Evolutionary conservation across 2,329 filamentous ascomycete species (phyloP), one percentile per base, ranked within the genome.

Genomic region (Ilyonectria robusta): DNA sequence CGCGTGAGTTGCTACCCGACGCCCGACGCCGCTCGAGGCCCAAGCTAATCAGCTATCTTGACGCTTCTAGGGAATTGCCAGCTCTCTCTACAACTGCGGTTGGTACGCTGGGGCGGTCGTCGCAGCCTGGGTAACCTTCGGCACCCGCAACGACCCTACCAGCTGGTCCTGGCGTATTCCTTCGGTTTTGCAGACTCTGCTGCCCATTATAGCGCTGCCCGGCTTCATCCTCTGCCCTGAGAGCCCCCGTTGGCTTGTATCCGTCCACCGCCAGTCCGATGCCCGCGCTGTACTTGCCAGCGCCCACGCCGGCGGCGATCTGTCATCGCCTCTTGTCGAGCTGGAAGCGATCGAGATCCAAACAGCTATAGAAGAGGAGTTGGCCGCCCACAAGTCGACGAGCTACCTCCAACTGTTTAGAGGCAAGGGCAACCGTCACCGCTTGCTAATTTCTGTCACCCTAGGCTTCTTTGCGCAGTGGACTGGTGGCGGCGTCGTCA

Each of bases 81-180:
- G 19, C 17, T 17, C 54, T 21, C 13, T 44, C 33, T 57, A 42
- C 54, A 19, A 23, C 13, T 26, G 13, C 54, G 23, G 21, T 7
- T 57, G 21, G 15, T 40, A 40, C 42, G 23, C 40, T 23, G 54
- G 54, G 9, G 17, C 17, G 11, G 29, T 57, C 7, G 21, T 44
- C 42, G 54, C 54, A n/a, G 54, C 54, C 9, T 57, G 54, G 54
- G n/a, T 21, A 10, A 26, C 19, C 54, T 57, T 57, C 33, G 54
- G 54, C 40, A 57, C 54, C 17, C 33, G 35, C 13, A 26, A 29
- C 17, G 13, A 29, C 17, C 19, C 33, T 17, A 21, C 19, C 35
- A 33, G 13, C 54, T 23, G 11, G 33, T 15, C 17, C 9, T 57
- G 54, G 54, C 15, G 54, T 15, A 13, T 44, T 6, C 33, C 35